Base-by-base conservation (phyloP, 306 rosid species). In the Dalbergia cultrata region DNA sequence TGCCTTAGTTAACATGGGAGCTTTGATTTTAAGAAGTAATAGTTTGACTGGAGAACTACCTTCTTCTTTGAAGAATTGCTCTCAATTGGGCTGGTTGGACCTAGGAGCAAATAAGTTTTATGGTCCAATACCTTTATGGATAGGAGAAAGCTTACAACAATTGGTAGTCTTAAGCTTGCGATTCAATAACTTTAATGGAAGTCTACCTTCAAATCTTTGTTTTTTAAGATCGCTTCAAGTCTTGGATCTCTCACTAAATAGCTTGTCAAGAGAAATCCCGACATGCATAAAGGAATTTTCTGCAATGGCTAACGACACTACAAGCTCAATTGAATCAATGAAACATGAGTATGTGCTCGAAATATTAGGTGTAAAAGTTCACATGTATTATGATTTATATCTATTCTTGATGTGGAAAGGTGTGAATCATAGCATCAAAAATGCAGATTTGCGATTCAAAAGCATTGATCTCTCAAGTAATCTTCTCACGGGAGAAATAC, bases 401-500 rank as follows among this genome's bases (percentile, higher is more conserved):
- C 35, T 52, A 54, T 34, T 34, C 8, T 13, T 77, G 56, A 66
- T 7, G 54, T 77, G 81, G 81, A 77, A 77, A 66, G 54, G 74
- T 5, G 43, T 21, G 7, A 16, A 18, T 5, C n/a, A 0, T 6
- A 4, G 3, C 63, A 66, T 34, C 53, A 52, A 76, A 31, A 75
- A 59, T 14, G 60, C 45, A 2, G 60, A 62, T 2, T 0, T 10
- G 7, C 16, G 39, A 7, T 5, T 72, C 0, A 74, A 65, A 53
- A 53, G 43, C 3, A 81, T 81, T 66, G 75, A 81, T 33, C 80
- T 81, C 41, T 74, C 84, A 1, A 74, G 44, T 56, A 81, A 81
- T 47, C 22, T 49, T n/a, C 17, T 81, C 0, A 26, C n/a, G 2
- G 80, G 84, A 0, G 33, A 74, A 57, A 81, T 81, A 26, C 80